phyloP scores from a whole-genome alignment of 2,329 filamentous ascomycete genomes.

The Penicillium verrucosum region DNA sequence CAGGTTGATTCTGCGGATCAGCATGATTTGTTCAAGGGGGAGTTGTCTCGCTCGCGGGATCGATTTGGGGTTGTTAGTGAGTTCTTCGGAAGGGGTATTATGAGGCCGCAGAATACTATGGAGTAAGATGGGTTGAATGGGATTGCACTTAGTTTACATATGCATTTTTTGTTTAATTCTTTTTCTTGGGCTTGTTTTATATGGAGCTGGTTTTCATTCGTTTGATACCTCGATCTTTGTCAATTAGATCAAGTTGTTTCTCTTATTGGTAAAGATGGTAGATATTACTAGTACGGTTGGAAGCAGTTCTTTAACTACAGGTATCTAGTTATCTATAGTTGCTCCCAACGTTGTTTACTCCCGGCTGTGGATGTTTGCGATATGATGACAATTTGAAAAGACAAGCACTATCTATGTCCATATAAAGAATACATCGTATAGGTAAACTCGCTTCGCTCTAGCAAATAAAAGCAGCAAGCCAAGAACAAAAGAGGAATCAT shows the following conservation, averaged over 20 bases:
- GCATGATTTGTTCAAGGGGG: slow-evolving; percentile 84
- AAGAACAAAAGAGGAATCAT: background rate
- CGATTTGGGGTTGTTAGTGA: slow-evolving; percentile 87
- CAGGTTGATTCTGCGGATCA: slow-evolving; percentile 83
- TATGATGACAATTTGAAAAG: background rate
- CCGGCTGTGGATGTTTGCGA: background rate
- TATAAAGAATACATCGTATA: slow-evolving; percentile 10
- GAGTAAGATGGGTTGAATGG: slow-evolving; percentile 21
- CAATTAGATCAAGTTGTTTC: slow-evolving; percentile 5
- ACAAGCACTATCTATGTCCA: background rate
- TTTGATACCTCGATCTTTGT: slow-evolving; percentile 12
- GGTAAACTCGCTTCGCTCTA: slow-evolving; percentile 10
- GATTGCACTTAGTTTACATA: background rate
- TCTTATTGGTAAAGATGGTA: background rate
- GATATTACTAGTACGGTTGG: background rate
- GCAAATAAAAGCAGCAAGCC: background rate
- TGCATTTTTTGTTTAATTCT: background rate
- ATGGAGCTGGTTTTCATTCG: background rate
- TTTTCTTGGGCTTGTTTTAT: background rate
- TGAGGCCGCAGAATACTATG: slow-evolving; percentile 53
- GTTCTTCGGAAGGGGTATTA: slow-evolving; percentile 92
- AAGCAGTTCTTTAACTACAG: background rate
- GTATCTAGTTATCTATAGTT: background rate
- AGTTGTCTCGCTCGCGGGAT: slow-evolving; percentile 73
- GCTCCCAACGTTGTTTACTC: background rate